A percentile compares a stretch with the other conserved stretches of the same genome.
These are phyloP conservation scores for Prinsepia uniflora DNA, from an alignment of 306 rosid species.

Conservation along the genomic window DNA sequence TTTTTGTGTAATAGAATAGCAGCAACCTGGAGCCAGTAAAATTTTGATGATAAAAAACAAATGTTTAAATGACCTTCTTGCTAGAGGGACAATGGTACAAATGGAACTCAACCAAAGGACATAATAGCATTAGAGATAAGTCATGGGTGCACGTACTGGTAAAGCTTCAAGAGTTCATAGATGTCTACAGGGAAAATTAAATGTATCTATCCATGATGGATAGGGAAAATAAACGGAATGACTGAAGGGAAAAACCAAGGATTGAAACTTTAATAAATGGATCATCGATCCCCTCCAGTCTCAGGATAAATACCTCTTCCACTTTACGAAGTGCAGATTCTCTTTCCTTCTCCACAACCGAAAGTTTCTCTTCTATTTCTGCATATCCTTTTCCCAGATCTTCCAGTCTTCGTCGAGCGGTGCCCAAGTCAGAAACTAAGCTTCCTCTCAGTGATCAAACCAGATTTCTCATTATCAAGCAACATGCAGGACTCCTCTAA, in stretches of 20 bases:
- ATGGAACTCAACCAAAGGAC: background rate
- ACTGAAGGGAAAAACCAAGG: background rate
- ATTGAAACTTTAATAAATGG: background rate
- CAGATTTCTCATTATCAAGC: conserved; percentile 64
- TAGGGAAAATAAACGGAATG: background rate
- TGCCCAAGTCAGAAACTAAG: conserved; percentile 53
- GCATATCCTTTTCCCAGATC: conserved; percentile 47
- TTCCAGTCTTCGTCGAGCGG: conserved; percentile 46
- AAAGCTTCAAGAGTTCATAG: background rate
- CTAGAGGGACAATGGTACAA: background rate
- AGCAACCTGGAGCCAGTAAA: background rate
- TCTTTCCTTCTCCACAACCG: conserved; percentile 55
- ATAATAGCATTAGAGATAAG: background rate
- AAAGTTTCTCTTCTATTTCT: conserved; percentile 46
- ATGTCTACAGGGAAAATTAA: background rate
- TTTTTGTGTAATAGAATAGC: no score
- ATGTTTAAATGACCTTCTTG: background rate
- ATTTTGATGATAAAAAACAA: background rate
- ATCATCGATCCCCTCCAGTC: conserved; percentile 1
- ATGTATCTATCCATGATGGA: background rate
- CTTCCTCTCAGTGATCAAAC: conserved; percentile 55
- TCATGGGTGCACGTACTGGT: background rate
- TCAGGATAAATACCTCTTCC: conserved; percentile 44
- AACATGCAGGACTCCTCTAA: conserved; percentile 54
- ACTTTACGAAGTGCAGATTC: conserved; percentile 61